Base-by-base conservation (phyloP, 495 filamentous ascomycete genomes). In the Pseudoneurospora amorphoporcata region DNA sequence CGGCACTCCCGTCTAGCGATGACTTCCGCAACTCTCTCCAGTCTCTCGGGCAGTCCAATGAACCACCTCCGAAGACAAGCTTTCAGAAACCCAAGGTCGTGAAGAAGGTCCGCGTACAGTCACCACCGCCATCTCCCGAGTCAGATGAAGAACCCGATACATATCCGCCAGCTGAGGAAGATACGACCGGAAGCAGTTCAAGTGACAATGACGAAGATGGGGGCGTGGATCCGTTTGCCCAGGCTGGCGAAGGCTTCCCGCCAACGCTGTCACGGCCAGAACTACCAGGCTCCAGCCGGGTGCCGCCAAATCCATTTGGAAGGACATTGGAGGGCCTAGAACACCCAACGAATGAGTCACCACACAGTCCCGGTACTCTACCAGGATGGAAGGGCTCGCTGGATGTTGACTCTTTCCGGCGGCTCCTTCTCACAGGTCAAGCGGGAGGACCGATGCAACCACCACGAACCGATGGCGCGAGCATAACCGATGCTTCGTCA, bases 381-480 rank as follows among this genome's bases (percentile, higher is more conserved):
- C 69, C 70, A 69, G 72, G 73, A 47, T 76, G 74, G 17, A 86
- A 80, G 70, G 81, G 83, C 29, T 79, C 83, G 2, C 78, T 91
- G 68, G 88, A 90, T 77, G 89, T 91, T 1, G 84, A 88, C 73
- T 87, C 88, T 5, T 91, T 91, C 74, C 86, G 86, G 74, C 81
- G 86, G 72, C 77, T 91, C 32, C 76, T 91, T 32, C 79, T 91
- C 78, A 91, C 88, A 4, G 89, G 89, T 6, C 82, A 86, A 75
- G 78, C 85, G 37, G 83, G 82, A 35, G 71, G 75, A 12, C 43
- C 73, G 23, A 73, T 72, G 5, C 47, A 74, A 8, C 69, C 76
- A 32, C 72, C 74, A 47, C 69, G 72, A 12, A 69, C 74, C 29
- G 83, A 87, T 69, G 82, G 81, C 47, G 84, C 80, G 65, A 86